Percentiles rank a stretch among this genome's conserved stretches.
Conservation (phyloP, 345 rosid genomes). For the Ailanthus altissimus region DNA sequence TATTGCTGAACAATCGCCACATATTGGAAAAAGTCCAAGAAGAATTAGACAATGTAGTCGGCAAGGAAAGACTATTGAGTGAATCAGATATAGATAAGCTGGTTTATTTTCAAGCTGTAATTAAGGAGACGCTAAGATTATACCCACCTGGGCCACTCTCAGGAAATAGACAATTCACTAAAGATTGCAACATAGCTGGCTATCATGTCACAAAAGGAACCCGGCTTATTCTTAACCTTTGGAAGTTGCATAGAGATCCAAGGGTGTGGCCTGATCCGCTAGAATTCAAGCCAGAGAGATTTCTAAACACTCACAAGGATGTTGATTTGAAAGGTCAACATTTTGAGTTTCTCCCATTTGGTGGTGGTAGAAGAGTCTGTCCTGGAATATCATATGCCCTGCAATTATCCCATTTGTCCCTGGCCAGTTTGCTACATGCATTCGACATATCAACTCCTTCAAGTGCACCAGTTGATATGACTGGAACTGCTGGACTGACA, state of each 20-base stretch:
- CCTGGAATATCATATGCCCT: constrained; percentile 39
- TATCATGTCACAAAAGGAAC: constrained; percentile 42
- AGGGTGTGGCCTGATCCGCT: constrained; percentile 35
- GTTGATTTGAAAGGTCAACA: constrained; percentile 36
- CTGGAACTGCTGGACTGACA: constrained; percentile 21
- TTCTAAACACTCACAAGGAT: constrained; percentile 32
- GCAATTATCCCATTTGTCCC: constrained; percentile 29
- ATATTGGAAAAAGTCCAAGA: constrained; percentile 32
- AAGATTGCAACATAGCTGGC: constrained; percentile 38
- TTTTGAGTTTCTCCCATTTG: constrained; percentile 42
- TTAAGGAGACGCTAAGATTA: constrained; percentile 46
- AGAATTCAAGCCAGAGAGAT: constrained; percentile 45
- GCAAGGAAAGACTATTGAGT: constrained; percentile 30
- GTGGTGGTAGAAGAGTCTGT: constrained; percentile 44
- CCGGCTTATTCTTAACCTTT: constrained; percentile 24
- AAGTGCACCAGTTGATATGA: constrained; percentile 37
- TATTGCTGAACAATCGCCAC: constrained; percentile 26
- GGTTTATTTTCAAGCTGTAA: constrained; percentile 36
- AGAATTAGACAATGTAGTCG: constrained; percentile 43
- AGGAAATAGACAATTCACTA: no score
- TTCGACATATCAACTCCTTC: constrained; percentile 29
- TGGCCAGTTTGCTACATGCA: constrained; percentile 39
- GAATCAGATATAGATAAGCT: constrained; percentile 38
- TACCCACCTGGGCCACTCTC: constrained; percentile 38
- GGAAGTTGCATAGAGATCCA: constrained; percentile 42